Base-by-base conservation (phyloP, 805 yeast genomes). In the Wickerhamomyces xylosicus region DNA sequence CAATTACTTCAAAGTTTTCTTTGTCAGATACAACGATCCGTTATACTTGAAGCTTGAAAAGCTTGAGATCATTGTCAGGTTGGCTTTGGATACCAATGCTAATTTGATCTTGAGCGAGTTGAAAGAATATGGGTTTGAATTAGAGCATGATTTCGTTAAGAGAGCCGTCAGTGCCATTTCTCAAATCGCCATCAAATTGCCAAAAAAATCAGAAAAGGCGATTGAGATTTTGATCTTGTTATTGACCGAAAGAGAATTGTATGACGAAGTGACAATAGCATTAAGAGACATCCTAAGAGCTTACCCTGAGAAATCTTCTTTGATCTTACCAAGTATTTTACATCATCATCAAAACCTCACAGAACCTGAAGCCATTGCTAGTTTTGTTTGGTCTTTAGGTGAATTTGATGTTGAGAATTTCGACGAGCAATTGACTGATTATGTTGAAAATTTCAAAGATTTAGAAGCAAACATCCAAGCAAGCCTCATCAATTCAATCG, bases 21-120 rank as follows among this genome's bases (percentile, higher is more conserved):
- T 85, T 67, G 78, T 90, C 55, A 87, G 87, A 59, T 87, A 74
- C 64, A 82, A 79, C 57, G 84, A 89, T 67, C 85, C 96, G 43
- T 59, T 84, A 38, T 84, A 84, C 53, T 64, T 84, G 43, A 84
- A 84, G 53, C 60, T 82, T 44, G 92, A 83, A 50, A 84, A 84
- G 53, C 66, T 84, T 43, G 92, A 83, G 50, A 78, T 82, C 19
- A 64, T 83, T 66, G 75, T 81, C 1, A 71, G 90, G 53, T 63
- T 83, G 40, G 79, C 84, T 5, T 72, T 72, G 42, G 79, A 73
- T 25, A 59, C 62, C 39, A 84, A 80, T 51, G 69, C 77, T 34
- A 57, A 73, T 18, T 56, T 80, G 44, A 58, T 83, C 33, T 61
- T 83, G 46, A 74, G 79, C 17, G 94, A 84, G 57, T 62, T 83